phyloP scores from a whole-genome alignment of 352 stramenopile genomes.

The Globisporangium okanoganense region DNA sequence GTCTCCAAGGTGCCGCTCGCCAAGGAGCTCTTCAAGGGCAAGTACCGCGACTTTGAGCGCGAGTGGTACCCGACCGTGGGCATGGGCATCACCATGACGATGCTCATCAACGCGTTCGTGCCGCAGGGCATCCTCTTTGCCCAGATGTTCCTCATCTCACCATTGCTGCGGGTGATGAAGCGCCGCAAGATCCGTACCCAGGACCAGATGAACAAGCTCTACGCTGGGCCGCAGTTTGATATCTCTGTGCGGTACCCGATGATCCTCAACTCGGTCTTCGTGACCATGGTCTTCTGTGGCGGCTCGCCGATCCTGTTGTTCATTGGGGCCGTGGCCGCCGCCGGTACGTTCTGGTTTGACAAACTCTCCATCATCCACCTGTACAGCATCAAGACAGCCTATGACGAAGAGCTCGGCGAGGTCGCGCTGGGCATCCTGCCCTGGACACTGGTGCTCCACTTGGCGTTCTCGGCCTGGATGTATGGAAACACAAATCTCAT shows the following conservation, averaged over 20 bases:
- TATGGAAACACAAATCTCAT: slow-evolving; percentile 75
- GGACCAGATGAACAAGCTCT: slow-evolving; percentile 74
- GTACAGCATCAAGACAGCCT: slow-evolving; percentile 77
- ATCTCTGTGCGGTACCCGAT: slow-evolving; percentile 79
- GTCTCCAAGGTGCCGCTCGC: slow-evolving; percentile 39
- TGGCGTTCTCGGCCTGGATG: slow-evolving; percentile 81
- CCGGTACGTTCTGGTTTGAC: slow-evolving; percentile 73
- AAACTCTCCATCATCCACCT: slow-evolving; percentile 76
- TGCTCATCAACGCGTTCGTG: slow-evolving; percentile 79
- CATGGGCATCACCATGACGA: slow-evolving; percentile 83
- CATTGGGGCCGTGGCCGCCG: slow-evolving; percentile 57
- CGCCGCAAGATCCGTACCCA: slow-evolving; percentile 56
- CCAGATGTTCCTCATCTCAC: slow-evolving; percentile 55
- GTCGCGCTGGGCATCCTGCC: slow-evolving; percentile 50
- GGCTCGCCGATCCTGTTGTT: slow-evolving; percentile 78
- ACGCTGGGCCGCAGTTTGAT: slow-evolving; percentile 67
- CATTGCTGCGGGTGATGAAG: slow-evolving; percentile 36
- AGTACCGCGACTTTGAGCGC: slow-evolving; percentile 80
- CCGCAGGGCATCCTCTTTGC: slow-evolving; percentile 60
- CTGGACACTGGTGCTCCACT: slow-evolving; percentile 65
- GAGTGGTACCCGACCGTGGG: slow-evolving; percentile 87
- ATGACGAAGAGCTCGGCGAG: slow-evolving; percentile 74
- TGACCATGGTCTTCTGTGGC: slow-evolving; percentile 80
- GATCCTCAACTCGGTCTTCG: slow-evolving; percentile 82
- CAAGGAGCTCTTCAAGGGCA: slow-evolving; percentile 64